A percentile compares a stretch with the other conserved stretches of the same genome.
Evolutionary conservation across 2,329 filamentous ascomycete genomes (phyloP).

Genomic region (Lecanosticta acicola): DNA sequence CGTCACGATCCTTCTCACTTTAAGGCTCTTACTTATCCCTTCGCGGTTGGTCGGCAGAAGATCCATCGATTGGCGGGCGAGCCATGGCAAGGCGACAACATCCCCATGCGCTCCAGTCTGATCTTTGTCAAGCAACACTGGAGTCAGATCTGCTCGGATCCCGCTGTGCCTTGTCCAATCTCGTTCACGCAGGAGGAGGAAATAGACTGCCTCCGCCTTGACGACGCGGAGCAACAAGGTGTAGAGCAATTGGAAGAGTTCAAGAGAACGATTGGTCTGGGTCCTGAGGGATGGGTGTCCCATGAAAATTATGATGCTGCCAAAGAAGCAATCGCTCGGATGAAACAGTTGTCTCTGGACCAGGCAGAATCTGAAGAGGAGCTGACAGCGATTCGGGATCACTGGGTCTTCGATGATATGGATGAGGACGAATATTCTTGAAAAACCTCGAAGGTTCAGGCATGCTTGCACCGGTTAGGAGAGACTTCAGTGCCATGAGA

Average conservation of each 20-base stretch:
- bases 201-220: conserved; percentile 24
- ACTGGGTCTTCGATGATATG: conserved; percentile 29
- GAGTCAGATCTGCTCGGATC: conserved; percentile 1
- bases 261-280: conserved; percentile 12
- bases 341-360: conserved; percentile 24
- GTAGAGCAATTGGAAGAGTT: conserved; percentile 23
- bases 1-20: conserved; percentile 14
- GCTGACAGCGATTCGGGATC: conserved; percentile 11
- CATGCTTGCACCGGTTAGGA: too few species aligned
- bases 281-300: conserved; percentile 22
- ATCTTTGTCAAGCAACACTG: conserved; percentile 19
- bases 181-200: conserved; percentile 13
- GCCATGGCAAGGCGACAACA: conserved; percentile 26
- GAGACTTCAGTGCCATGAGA: too few species aligned
- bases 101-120: conserved; percentile 20
- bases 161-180: conserved; percentile 14
- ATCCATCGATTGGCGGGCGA: conserved; percentile 15
- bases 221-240: conserved; percentile 16
- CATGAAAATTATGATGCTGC: conserved; percentile 17
- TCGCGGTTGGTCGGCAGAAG: conserved; percentile 19
- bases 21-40: conserved; percentile 16
- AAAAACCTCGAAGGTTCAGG: too few species aligned
- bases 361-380: conserved; percentile 19
- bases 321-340: conserved; percentile 16
- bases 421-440: conserved; percentile 33